Conservation (phyloP, 768 basidiomycete genomes). For the Mycena albidolilacea region DNA sequence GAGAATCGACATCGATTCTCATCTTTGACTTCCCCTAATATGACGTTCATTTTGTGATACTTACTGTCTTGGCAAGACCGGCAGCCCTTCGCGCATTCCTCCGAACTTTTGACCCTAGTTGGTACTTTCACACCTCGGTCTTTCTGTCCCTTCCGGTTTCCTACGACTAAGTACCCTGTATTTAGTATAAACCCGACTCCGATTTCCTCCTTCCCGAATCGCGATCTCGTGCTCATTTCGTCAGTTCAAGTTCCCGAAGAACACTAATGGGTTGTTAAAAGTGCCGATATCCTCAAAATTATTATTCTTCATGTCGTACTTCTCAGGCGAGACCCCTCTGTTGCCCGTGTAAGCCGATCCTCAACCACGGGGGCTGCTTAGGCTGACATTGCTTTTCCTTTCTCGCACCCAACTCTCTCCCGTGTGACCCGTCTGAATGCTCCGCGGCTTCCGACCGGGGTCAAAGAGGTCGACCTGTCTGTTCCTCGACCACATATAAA, state of each 20-base stretch:
- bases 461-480: background rate
- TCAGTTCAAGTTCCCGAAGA: slow-evolving; percentile 9
- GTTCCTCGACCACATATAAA: slow-evolving; percentile 3
- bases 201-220: slow-evolving; percentile 3
- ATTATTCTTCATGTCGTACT: background rate
- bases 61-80: too few relatives aligned
- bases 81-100: background rate
- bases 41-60: too few relatives aligned
- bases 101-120: too few relatives aligned
- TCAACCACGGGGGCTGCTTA: background rate
- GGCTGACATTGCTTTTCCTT: background rate
- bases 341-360: background rate
- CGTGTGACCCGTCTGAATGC: slow-evolving; percentile 4
- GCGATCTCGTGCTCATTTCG: background rate
- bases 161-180: background rate
- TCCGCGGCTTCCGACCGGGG: background rate
- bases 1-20: too few relatives aligned
- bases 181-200: background rate
- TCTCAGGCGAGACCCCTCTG: background rate
- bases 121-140: background rate
- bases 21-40: too few relatives aligned
- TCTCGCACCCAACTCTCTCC: background rate
- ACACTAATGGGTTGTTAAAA: background rate
- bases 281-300: background rate
- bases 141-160: slow-evolving; percentile 14